A percentile compares a stretch with the other conserved stretches of the same genome.
These are phyloP conservation scores for Komagataella ulmi DNA, from an alignment of 805 yeast species.

Conservation along the genomic window DNA sequence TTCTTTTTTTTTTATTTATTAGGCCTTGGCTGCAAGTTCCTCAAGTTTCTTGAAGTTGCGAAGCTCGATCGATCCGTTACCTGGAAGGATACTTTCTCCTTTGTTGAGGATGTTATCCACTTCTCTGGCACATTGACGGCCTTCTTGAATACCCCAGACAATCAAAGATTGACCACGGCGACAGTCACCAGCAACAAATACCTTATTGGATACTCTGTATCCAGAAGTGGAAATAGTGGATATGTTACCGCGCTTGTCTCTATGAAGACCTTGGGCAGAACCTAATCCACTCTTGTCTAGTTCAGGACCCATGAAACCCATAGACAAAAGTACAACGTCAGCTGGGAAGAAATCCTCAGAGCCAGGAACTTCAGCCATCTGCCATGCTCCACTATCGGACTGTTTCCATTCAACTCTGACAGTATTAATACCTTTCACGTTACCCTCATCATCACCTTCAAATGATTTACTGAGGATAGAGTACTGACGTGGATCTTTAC, in stretches of 20 bases:
- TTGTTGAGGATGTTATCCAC: constrained; percentile 62
- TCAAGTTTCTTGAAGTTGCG: constrained; percentile 68
- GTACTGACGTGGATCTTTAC: constrained; percentile 95
- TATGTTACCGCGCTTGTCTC: constrained; percentile 75
- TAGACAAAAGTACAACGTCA: constrained; percentile 82
- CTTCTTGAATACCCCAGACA: constrained; percentile 99
- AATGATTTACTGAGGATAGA: constrained; percentile 92
- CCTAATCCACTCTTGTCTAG: constrained; percentile 32
- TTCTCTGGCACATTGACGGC: constrained; percentile 95
- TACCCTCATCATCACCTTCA: constrained; percentile 88
- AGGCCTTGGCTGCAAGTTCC: constrained; percentile 57
- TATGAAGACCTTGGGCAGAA: constrained; percentile 23
- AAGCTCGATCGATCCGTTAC: constrained; percentile 84
- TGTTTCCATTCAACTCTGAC: constrained; percentile 98
- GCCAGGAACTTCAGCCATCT: constrained; percentile 95
- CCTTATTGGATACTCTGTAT: constrained; percentile 51
- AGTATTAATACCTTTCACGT: constrained; percentile 89
- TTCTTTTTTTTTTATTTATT: constrained; percentile 1
- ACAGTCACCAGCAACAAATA: constrained; percentile 97
- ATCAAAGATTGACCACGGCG: constrained; percentile 97
- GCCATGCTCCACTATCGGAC: constrained; percentile 95
- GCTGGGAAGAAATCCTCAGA: constrained; percentile 92
- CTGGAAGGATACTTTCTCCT: constrained; percentile 78
- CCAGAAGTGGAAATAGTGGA: constrained; percentile 44
- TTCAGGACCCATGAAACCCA: constrained; percentile 98